Conservation (phyloP, 148 eudicot species). For the Bassia scoparia region DNA sequence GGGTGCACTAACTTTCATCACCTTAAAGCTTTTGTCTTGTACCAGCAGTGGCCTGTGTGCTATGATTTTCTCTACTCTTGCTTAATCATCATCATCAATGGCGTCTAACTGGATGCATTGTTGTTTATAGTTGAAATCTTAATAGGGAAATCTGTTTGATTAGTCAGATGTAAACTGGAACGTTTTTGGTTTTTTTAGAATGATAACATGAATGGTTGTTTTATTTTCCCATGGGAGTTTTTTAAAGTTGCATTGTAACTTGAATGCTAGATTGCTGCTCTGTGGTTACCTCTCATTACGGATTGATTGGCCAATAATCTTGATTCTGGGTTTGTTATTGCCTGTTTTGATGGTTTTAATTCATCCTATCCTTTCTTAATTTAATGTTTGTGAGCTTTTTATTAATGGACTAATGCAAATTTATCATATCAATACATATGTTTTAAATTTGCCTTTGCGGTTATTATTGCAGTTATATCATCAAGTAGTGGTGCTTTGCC, state of each 20-base stretch:
- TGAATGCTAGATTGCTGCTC: not conserved
- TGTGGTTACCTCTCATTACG: not conserved
- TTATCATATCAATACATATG: not conserved
- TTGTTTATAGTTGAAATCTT: too few relatives aligned
- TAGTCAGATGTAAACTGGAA: too few relatives aligned
- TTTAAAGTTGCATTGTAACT: not conserved
- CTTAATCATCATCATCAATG: too few relatives aligned
- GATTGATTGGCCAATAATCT: not conserved
- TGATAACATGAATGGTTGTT: too few relatives aligned
- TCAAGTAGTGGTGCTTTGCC: conserved; percentile 61
- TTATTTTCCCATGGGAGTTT: too few relatives aligned
- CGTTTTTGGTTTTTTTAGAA: not conserved
- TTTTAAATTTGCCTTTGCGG: conserved; percentile 5
- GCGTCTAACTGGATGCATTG: too few relatives aligned
- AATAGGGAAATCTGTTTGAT: too few relatives aligned
- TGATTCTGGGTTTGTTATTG: not conserved
- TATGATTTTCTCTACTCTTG: too few relatives aligned
- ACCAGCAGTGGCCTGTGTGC: too few relatives aligned
- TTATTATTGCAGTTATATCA: conserved; percentile 44
- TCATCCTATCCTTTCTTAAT: not conserved
- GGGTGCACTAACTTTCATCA: too few relatives aligned
- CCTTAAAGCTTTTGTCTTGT: too few relatives aligned
- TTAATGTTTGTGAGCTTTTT: not conserved
- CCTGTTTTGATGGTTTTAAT: not conserved
- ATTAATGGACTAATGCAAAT: not conserved